Evolutionary conservation across 371 early-diverging fungal species (phyloP).

Genomic region (Parasitella parasitica): DNA sequence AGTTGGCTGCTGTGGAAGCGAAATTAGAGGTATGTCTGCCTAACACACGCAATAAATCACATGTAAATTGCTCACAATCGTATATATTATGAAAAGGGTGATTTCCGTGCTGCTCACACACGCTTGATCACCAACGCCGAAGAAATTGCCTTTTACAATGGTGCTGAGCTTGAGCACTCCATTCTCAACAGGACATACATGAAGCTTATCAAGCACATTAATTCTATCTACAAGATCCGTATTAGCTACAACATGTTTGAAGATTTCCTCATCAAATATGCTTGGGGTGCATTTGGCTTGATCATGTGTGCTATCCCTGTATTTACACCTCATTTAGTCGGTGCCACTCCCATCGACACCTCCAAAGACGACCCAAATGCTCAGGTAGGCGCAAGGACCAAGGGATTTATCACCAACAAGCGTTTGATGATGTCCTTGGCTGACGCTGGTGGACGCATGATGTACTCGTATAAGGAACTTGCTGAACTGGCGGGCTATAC

Average conservation of each 20-base stretch:
- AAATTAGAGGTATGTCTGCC: constrained; percentile 66
- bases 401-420: constrained; percentile 89
- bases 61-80: not conserved
- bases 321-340: constrained; percentile 67
- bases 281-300: constrained; percentile 72
- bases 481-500: constrained; percentile 87
- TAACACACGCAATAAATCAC: not conserved
- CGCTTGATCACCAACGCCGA: constrained; percentile 88
- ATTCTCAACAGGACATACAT: constrained; percentile 71
- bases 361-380: constrained; percentile 32
- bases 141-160: constrained; percentile 85
- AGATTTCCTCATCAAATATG: constrained; percentile 86
- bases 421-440: constrained; percentile 81
- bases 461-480: constrained; percentile 87
- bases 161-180: constrained; percentile 72
- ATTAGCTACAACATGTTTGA: constrained; percentile 90
- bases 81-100: constrained; percentile 51
- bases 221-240: constrained; percentile 73
- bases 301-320: constrained; percentile 81
- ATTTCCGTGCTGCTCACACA: constrained; percentile 83
- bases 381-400: constrained; percentile 69
- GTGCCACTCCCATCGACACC: not conserved
- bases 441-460: constrained; percentile 91
- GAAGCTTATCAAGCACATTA: constrained; percentile 76
- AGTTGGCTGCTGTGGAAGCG: constrained; percentile 79